These are phyloP conservation scores for Cryoendolithus antarcticus DNA, from an alignment of 2,329 filamentous ascomycete genomes.

Conservation along the genomic window DNA sequence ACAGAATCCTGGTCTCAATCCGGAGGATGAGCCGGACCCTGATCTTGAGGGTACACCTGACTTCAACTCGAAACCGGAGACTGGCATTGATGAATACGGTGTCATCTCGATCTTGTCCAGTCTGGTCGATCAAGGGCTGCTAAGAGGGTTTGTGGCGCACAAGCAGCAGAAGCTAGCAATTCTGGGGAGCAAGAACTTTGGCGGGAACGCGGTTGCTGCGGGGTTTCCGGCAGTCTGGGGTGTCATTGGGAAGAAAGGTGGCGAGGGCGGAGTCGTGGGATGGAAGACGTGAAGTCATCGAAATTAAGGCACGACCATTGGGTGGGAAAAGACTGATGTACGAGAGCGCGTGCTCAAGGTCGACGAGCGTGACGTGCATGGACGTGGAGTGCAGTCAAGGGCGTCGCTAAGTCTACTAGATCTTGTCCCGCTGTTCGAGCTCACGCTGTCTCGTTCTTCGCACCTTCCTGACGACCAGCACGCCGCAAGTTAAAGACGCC, in stretches of 20 bases:
- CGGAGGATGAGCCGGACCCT: slow-evolving; percentile 19
- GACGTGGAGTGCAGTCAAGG: no score
- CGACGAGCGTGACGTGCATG: no score
- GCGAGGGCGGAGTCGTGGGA: slow-evolving; percentile 56
- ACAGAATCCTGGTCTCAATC: background rate
- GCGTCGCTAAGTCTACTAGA: no score
- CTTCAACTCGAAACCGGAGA: background rate
- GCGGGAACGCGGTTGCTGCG: slow-evolving; percentile 47
- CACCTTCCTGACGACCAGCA: no score
- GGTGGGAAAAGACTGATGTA: no score
- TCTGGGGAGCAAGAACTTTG: slow-evolving; percentile 51
- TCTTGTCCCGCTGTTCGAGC: no score
- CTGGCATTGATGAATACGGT: slow-evolving; percentile 29
- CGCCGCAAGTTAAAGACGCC: no score
- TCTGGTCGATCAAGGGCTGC: slow-evolving; percentile 65
- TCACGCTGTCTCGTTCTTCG: no score
- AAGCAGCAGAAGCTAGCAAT: slow-evolving; percentile 67
- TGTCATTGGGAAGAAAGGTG: slow-evolving; percentile 50
- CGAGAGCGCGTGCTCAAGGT: no score
- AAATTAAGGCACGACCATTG: no score
- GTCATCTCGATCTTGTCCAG: slow-evolving; percentile 51
- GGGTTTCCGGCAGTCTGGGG: slow-evolving; percentile 68
- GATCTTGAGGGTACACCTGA: slow-evolving; percentile 9
- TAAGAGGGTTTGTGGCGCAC: slow-evolving; percentile 77
- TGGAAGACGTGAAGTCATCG: slow-evolving; percentile 43